Base-by-base conservation (phyloP, 2,329 filamentous ascomycete genomes). In the Aspergillus neoniger region DNA sequence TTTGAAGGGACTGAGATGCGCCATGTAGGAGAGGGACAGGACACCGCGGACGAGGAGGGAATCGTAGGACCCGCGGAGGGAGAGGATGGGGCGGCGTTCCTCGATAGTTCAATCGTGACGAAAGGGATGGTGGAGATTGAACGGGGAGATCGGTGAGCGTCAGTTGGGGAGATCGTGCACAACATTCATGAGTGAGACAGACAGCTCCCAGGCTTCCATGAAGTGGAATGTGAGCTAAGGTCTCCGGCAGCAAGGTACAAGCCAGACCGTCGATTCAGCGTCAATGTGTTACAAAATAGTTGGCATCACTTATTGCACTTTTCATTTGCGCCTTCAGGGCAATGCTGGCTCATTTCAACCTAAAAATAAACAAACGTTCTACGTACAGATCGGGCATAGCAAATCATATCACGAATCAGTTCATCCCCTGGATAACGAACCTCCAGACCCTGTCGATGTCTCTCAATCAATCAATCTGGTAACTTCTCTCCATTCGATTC, bases 361-460 rank as follows among this genome's bases (percentile, higher is more conserved):
- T 2, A 32, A 68, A 68, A 36, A n/a, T n/a, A n/a, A 36, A 36
- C 32, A 36, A 67, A 61, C 65, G 68, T 70, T 59, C 71, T 74
- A 73, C 67, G 60, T 70, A 73, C 67, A 67, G 68, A 67, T 63
- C 62, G 67, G 68, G 64, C 68, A 71, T 70, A 67, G 67, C 59
- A 69, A 65, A 65, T 65, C 55, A 72, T 70, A 65, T 65, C 55
- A 72, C 70, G 64, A 50, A 15, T 69, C 66, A 68, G 66, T 69
- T 61, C 65, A 63, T 68, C 67, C 63, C 65, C 62, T 36, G 32
- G 32, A 14, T 36, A 14, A 66, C 63, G 67, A 36, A 36, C 32
- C 55, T 61, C 68, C 66, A 62, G 64, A 69, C 72, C 74, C 62
- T 14, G 69, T 58, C 57, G 65, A 67, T 68, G 55, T 65, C 53